phyloP scores from a whole-genome alignment of 2,329 filamentous ascomycete species.

The Nemania serpens region DNA sequence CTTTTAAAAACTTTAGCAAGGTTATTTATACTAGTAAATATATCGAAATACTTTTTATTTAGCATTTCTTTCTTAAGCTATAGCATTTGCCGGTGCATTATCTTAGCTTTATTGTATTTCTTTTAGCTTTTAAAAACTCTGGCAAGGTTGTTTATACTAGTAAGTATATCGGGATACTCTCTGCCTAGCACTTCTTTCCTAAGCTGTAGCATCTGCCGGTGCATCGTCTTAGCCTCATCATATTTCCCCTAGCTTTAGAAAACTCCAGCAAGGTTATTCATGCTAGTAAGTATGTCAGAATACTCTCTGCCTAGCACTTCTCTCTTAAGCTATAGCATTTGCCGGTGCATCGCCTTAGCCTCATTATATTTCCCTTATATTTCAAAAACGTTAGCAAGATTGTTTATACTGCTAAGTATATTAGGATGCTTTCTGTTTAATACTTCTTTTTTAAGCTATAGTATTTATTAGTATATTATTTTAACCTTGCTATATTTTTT shows the following conservation, averaged over 20 bases:
- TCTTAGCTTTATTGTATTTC: not conserved
- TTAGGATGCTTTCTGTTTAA: no score
- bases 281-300: no score
- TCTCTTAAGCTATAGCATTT: no score
- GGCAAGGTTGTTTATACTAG: not conserved
- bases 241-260: not conserved
- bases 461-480: no score
- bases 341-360: no score
- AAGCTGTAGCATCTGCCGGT: not conserved
- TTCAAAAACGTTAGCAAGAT: no score
- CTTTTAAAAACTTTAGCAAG: not conserved
- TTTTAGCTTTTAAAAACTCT: not conserved
- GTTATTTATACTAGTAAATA: not conserved
- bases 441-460: no score
- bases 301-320: no score
- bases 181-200: not conserved
- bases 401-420: no score
- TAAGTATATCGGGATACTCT: not conserved
- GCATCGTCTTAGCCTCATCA: not conserved
- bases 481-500: no score
- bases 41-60: not conserved
- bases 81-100: not conserved
- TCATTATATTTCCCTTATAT: no score
- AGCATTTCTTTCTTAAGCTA: not conserved
- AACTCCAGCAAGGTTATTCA: not conserved